These are phyloP conservation scores for Schoenoplectus tabernaemontani DNA, from an alignment of 202 grass and related monocot genomes.

Conservation along the genomic window DNA sequence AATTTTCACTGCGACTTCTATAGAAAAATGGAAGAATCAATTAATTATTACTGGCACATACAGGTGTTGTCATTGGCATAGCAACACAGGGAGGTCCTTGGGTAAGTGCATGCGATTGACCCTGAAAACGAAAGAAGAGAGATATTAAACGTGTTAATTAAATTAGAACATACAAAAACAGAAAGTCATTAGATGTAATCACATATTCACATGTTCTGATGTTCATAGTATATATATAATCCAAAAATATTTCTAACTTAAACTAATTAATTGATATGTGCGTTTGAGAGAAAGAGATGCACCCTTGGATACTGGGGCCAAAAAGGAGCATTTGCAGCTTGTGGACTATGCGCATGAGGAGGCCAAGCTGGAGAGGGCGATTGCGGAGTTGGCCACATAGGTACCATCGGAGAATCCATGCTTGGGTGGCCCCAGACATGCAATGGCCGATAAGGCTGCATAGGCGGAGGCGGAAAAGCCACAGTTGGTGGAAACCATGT, in stretches of 20 bases:
- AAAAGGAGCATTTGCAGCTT: slow-evolving; percentile 32
- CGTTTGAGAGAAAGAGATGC: neutral
- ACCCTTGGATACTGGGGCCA: slow-evolving; percentile 50
- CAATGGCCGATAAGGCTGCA: slow-evolving; percentile 27
- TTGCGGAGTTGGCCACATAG: slow-evolving; percentile 40
- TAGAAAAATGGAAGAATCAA: slow-evolving; percentile 1
- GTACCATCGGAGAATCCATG: slow-evolving; percentile 34
- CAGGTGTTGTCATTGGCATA: slow-evolving; percentile 44
- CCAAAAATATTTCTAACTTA: no score
- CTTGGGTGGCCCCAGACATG: slow-evolving; percentile 77
- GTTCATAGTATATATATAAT: no score
- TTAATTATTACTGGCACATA: slow-evolving; percentile 14
- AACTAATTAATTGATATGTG: neutral
- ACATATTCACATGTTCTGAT: no score
- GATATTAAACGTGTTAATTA: neutral
- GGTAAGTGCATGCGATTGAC: slow-evolving; percentile 28
- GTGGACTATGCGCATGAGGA: slow-evolving; percentile 20
- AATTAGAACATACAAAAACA: neutral
- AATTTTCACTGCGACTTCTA: neutral
- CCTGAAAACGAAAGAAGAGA: slow-evolving; percentile 22
- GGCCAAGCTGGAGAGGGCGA: slow-evolving; percentile 27
- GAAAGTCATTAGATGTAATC: neutral
- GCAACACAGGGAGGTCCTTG: slow-evolving; percentile 52
- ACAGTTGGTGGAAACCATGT: slow-evolving; percentile 56
- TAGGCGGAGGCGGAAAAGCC: slow-evolving; percentile 28